Evolutionary conservation across 805 yeast genomes (phyloP), one percentile per base, ranked within the genome.

Genomic region (Lipomyces kockii): DNA sequence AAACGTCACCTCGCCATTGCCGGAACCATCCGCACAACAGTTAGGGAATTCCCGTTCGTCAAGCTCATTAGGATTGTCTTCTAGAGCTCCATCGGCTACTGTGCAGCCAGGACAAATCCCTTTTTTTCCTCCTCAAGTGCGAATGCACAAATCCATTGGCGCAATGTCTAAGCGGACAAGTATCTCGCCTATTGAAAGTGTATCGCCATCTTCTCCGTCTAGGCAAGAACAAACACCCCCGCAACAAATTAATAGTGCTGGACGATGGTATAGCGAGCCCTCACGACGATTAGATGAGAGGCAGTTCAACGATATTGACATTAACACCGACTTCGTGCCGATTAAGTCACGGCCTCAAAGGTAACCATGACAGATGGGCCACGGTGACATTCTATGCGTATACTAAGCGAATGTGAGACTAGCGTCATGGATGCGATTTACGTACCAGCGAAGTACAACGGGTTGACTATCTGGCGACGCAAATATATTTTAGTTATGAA

Each of bases 271-370:
- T 8, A 43, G 22, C 49, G 49, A 43, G 22, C 49, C 49, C 20
- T 22, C 49, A 43, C 49, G 22, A n/a, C 49, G 49, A 17, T 43
- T 17, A 43, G 22, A 43, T n/a, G 22, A 17, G 17, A 37, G 7
- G 20, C 20, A n/a, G 49, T 43, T 20, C n/a, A 17, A 9, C 11
- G 49, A n/a, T 37, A 8, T 20, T 20, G 58, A 55, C 27, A 20
- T 32, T 22, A 22, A 22, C 20, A 56, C 20, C 20, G 59, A 29
- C 7, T 56, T 32, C n/a, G 59, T 56, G 25, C 59, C 51, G n/a
- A 43, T n/a, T 43, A 17, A 43, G 49, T 43, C 49, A 7, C 20
- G 20, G 8, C 8, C 20, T 6, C 49, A n/a, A 43, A n/a, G 49
- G 49, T n/a, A 7, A 14, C 49, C 3, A 43, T 17, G 49, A 17